These are phyloP conservation scores for Rhizopogon sp. DNA, from an alignment of 768 basidiomycete species.

Conservation along the genomic window DNA sequence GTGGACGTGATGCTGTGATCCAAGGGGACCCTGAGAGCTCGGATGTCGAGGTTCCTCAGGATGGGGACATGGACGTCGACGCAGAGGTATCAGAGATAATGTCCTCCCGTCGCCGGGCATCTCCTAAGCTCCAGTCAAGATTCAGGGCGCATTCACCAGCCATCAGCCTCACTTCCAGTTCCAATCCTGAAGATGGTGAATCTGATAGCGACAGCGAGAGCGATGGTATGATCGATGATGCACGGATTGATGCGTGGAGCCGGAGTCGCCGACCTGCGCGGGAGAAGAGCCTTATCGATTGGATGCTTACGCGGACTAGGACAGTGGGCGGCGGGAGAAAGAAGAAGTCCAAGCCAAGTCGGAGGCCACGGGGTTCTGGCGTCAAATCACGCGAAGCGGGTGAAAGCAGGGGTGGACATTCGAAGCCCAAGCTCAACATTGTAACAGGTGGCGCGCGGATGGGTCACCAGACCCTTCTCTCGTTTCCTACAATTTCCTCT, in stretches of 20 bases:
- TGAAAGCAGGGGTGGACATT: conserved; percentile 8
- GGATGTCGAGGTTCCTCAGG: conserved; percentile 24
- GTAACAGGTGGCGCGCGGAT: conserved; percentile 31
- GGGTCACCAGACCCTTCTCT: conserved; percentile 36
- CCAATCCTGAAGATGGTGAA: conserved; percentile 12
- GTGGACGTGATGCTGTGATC: conserved; percentile 35
- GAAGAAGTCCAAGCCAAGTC: conserved; percentile 5
- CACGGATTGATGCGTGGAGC: conserved; percentile 26
- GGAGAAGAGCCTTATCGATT: conserved; percentile 56
- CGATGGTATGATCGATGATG: conserved; percentile 26
- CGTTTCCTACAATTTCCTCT: conserved; percentile 22
- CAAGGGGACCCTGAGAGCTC: conserved; percentile 65
- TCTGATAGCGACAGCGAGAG: conserved; percentile 22
- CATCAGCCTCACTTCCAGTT: conserved; percentile 4
- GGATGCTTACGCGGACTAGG: conserved; percentile 54
- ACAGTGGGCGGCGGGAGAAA: conserved; percentile 12
- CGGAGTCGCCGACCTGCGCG: conserved; percentile 18
- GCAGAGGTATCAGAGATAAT: conserved; percentile 1
- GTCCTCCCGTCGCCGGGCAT: conserved; percentile 8
- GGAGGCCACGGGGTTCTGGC: conserved; percentile 9
- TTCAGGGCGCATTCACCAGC: background rate
- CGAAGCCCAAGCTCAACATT: conserved; percentile 27
- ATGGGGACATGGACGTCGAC: conserved; percentile 6
- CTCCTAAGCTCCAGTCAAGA: background rate
- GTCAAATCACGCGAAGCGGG: conserved; percentile 7